Evolutionary conservation across 345 rosid genomes (phyloP), one percentile per base, ranked within the genome.

Genomic region (Brassica rapa): DNA sequence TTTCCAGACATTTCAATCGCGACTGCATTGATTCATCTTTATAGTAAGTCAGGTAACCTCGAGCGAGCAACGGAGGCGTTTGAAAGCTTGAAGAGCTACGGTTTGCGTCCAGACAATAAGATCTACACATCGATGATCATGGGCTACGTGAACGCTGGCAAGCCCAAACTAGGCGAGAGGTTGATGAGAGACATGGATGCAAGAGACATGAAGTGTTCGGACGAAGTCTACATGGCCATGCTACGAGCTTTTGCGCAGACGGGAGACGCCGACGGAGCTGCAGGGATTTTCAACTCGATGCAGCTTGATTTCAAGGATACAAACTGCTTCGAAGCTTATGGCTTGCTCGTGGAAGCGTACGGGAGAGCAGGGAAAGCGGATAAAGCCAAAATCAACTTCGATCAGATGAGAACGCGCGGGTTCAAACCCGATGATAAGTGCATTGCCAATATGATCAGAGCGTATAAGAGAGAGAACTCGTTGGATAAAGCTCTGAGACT

Each of bases 401-500:
- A 91, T 80, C 51, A 80, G 62, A 85, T 95, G 86, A 79, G 87
- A 32, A 84, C 73, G 51, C 68, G 74, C 76, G 97, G 97, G 46
- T 72, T 73, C 74, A 87, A 57, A 77, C 96, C 96, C 11, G 86
- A 90, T 74, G 96, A 92, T 62, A 83, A 83, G 77, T 81, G 86
- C 78, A 77, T 85, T 29, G 89, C 92, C 39, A 80, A 76, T 85
- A 79, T 94, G 90, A 69, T 92, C 71, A 70, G 79, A 70, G 96
- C 89, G 24, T 91, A 93, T 56, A 81, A 82, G 86, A 81, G 85
- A 79, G 84, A 70, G 72, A 93, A 88, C 84, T 81, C 79, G 64
- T 72, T 95, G 83, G 98, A 89, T 32, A 86, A 86, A 84, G 99
- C 97, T 37, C 84, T 91, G 77, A 66, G 81, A 55, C 88, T 93